Conservation (phyloP, 768 basidiomycete genomes). For the Sporobolomyces pararoseus region DNA sequence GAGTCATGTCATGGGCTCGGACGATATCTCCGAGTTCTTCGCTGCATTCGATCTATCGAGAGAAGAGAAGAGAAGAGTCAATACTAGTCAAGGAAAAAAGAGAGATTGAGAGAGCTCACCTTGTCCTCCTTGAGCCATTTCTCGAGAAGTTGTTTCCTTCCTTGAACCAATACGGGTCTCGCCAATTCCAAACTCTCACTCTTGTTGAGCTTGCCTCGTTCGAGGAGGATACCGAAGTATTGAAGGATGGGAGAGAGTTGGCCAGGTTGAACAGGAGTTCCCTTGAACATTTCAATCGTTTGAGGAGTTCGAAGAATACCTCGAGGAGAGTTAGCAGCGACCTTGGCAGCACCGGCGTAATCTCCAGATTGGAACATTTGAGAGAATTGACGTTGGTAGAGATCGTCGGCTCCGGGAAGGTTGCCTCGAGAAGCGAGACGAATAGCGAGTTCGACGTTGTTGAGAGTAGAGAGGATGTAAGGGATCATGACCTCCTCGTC, state of each 20-base stretch:
- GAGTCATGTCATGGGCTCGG: conserved; percentile 87
- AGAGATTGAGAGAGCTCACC: conserved; percentile 53
- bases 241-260: conserved; percentile 92
- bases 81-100: too few relatives aligned
- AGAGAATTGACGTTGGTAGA: conserved; percentile 91
- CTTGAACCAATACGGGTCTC: conserved; percentile 89
- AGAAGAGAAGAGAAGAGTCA: too few relatives aligned
- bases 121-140: conserved; percentile 99
- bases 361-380: conserved; percentile 82
- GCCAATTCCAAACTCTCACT: conserved; percentile 92
- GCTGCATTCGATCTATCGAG: conserved; percentile 80
- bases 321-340: conserved; percentile 95
- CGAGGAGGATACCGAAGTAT: conserved; percentile 96
- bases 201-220: conserved; percentile 97
- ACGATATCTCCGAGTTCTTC: conserved; percentile 98
- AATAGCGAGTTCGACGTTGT: conserved; percentile 96
- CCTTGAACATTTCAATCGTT: conserved; percentile 96
- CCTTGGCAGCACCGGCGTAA: conserved; percentile 89
- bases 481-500: conserved; percentile 95
- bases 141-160: conserved; percentile 91
- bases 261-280: conserved; percentile 82
- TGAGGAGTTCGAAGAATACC: conserved; percentile 90
- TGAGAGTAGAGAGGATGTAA: conserved; percentile 85
- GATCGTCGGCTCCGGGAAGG: conserved; percentile 92
- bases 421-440: conserved; percentile 94